Evolutionary conservation across 2,329 filamentous ascomycete genomes (phyloP).

Genomic region (Colletotrichum magnum): DNA sequence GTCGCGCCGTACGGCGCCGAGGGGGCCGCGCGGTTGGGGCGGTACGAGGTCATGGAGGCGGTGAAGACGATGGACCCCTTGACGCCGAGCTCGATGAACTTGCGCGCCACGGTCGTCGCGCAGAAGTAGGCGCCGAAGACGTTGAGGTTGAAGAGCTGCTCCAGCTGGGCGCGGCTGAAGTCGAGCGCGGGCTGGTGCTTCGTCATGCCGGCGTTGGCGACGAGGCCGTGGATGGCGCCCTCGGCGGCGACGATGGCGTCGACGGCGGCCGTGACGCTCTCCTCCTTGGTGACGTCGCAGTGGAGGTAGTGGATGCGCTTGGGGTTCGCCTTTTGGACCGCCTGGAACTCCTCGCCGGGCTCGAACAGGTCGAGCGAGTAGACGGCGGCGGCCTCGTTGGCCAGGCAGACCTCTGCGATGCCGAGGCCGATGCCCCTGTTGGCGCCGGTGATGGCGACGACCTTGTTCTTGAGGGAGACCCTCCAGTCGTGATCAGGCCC

Average conservation of each 20-base stretch:
- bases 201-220: constrained; percentile 33
- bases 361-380: constrained; percentile 48
- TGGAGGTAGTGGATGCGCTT: constrained; percentile 61
- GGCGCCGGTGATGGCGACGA: constrained; percentile 58
- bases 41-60: constrained; percentile 62
- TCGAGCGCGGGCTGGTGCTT: constrained; percentile 51
- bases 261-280: constrained; percentile 55
- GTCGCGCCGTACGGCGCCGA: constrained; percentile 63
- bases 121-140: constrained; percentile 61
- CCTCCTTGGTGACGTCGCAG: constrained; percentile 60
- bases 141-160: constrained; percentile 55
- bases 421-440: constrained; percentile 62
- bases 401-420: constrained; percentile 61
- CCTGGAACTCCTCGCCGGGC: constrained; percentile 44
- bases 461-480: constrained; percentile 53
- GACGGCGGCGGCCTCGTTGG: constrained; percentile 56
- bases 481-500: constrained; percentile 52
- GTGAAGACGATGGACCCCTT: constrained; percentile 60
- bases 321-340: constrained; percentile 53
- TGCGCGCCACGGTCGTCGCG: constrained; percentile 59
- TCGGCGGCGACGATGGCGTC: constrained; percentile 54
- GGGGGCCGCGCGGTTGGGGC: constrained; percentile 63
- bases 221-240: constrained; percentile 56
- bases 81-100: constrained; percentile 52
- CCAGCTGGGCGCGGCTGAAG: constrained; percentile 46